Conservation (phyloP, 768 basidiomycete species). For the Sarcomyxa edulis region DNA sequence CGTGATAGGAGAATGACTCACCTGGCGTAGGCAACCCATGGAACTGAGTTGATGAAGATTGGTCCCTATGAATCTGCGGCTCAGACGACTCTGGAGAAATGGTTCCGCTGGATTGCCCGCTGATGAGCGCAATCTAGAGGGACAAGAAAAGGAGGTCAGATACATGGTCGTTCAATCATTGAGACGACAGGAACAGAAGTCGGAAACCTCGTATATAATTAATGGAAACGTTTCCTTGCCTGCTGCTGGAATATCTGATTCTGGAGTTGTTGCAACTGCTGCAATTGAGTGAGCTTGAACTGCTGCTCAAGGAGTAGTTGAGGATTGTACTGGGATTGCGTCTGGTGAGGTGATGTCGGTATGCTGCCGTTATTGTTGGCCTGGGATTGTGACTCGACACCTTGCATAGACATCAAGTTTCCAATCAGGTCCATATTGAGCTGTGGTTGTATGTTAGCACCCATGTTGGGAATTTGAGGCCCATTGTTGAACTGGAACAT, state of each 20-base stretch:
- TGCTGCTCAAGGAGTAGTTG: slow-evolving; percentile 68
- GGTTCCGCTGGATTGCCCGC: slow-evolving; percentile 37
- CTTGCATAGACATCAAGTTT: slow-evolving; percentile 48
- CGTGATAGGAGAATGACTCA: slow-evolving; percentile 25
- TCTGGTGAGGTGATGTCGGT: slow-evolving; percentile 12
- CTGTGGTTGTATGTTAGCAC: slow-evolving; percentile 16
- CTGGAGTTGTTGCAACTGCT: slow-evolving; percentile 73
- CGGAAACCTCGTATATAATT: slow-evolving; percentile 5
- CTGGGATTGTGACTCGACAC: slow-evolving; percentile 26
- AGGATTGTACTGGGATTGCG: slow-evolving; percentile 24
- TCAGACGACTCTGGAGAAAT: slow-evolving; percentile 28
- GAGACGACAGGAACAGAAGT: slow-evolving; percentile 4
- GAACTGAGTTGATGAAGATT: slow-evolving; percentile 20
- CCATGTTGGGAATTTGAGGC: neutral
- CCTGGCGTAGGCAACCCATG: slow-evolving; percentile 67
- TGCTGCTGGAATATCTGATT: slow-evolving; percentile 89
- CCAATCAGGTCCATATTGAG: slow-evolving; percentile 48
- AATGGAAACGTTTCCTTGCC: too few species aligned
- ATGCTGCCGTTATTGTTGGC: too few species aligned
- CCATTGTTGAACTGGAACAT: neutral
- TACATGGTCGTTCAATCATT: slow-evolving; percentile 6
- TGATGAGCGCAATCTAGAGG: slow-evolving; percentile 64
- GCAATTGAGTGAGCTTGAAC: slow-evolving; percentile 72
- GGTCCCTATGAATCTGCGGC: slow-evolving; percentile 23
- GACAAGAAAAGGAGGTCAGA: slow-evolving; percentile 2